Evolutionary conservation across 768 basidiomycete species (phyloP).

Genomic region (Mrakia gelida): DNA sequence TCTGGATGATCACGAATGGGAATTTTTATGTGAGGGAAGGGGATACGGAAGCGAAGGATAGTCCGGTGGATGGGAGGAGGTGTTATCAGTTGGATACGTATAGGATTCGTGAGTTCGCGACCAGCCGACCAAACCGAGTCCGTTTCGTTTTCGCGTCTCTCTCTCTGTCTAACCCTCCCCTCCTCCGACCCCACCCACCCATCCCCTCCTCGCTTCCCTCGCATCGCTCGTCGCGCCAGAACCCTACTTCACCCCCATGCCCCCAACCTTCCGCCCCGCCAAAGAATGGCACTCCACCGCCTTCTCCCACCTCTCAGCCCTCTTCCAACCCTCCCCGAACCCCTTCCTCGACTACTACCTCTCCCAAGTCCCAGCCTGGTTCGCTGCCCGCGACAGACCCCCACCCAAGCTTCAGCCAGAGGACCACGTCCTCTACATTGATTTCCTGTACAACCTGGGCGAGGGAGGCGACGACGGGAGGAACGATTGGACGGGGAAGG

Average conservation of each 20-base stretch:
- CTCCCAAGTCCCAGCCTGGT: conserved; percentile 26
- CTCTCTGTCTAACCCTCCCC: too few relatives aligned
- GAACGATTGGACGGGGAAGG: conserved; percentile 33
- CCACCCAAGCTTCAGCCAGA: conserved; percentile 28
- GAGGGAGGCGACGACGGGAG: conserved; percentile 32
- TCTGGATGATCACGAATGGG: conserved; percentile 34
- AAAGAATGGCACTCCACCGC: conserved; percentile 25
- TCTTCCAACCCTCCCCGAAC: conserved; percentile 33
- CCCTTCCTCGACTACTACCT: conserved; percentile 30
- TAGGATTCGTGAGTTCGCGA: conserved; percentile 31
- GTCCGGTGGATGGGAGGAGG: conserved; percentile 22
- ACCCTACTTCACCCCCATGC: conserved; percentile 30
- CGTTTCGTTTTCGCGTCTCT: background rate
- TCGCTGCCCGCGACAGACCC: background rate
- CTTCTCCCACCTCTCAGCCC: conserved; percentile 28
- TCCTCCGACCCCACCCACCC: too few relatives aligned
- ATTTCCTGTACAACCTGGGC: conserved; percentile 34
- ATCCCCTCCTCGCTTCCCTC: background rate
- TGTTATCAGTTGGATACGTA: conserved; percentile 34
- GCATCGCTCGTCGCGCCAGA: conserved; percentile 3
- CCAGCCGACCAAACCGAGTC: background rate
- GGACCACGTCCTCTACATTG: conserved; percentile 34
- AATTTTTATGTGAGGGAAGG: conserved; percentile 22
- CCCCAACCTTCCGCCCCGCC: conserved; percentile 30
- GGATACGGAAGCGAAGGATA: conserved; percentile 8